These are phyloP conservation scores for Plenodomus lindquistii DNA, from an alignment of 2,329 filamentous ascomycete species.

Conservation along the genomic window DNA sequence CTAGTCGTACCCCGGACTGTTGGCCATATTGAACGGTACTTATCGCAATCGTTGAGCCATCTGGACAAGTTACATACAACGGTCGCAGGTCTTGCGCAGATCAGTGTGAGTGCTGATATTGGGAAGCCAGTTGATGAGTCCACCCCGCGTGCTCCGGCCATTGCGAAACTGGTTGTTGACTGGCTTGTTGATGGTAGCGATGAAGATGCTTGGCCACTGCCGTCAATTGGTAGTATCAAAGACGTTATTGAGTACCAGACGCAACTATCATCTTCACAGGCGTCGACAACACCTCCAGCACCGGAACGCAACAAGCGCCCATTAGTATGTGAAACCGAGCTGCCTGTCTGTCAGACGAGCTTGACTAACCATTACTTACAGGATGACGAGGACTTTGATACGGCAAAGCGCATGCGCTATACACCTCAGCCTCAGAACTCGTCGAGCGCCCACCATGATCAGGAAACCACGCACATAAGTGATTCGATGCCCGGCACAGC, in stretches of 20 bases:
- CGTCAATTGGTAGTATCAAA: slow-evolving; percentile 36
- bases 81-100: slow-evolving; percentile 41
- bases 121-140: slow-evolving; percentile 38
- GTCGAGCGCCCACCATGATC: slow-evolving; percentile 10
- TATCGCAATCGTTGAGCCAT: slow-evolving; percentile 24
- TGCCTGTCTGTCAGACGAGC: not conserved
- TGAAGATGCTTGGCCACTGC: slow-evolving; percentile 30
- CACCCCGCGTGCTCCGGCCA: slow-evolving; percentile 24
- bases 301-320: slow-evolving; percentile 33
- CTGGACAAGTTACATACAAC: slow-evolving; percentile 40
- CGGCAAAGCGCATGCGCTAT: slow-evolving; percentile 40
- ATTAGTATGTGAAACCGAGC: slow-evolving; percentile 15
- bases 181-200: slow-evolving; percentile 22
- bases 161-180: slow-evolving; percentile 30
- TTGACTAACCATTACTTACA: slow-evolving; percentile 7
- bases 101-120: slow-evolving; percentile 33
- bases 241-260: slow-evolving; percentile 34
- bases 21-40: slow-evolving; percentile 50
- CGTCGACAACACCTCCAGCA: slow-evolving; percentile 17
- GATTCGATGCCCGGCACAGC: slow-evolving; percentile 46
- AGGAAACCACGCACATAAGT: slow-evolving; percentile 47
- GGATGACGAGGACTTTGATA: slow-evolving; percentile 29
- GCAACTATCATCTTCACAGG: slow-evolving; percentile 22
- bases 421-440: slow-evolving; percentile 31
- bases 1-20: slow-evolving; percentile 48